phyloP scores from a whole-genome alignment of 129 eudicot genomes.

The Centaurea solstitialis region DNA sequence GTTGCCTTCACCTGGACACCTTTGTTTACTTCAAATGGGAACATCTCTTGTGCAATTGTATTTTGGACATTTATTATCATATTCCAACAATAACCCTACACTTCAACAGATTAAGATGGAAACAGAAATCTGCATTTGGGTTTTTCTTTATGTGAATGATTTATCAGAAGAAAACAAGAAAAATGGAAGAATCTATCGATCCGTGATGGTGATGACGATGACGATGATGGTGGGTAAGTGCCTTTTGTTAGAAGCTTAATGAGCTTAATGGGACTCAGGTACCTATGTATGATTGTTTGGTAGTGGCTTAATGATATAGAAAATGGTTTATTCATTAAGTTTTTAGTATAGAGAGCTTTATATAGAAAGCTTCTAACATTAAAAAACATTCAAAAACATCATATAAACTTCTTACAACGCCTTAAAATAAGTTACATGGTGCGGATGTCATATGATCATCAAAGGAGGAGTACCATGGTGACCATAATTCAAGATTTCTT shows the following conservation, averaged over 20 bases:
- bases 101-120: constrained; percentile 5
- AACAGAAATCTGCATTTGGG: neutral
- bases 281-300: too few species aligned
- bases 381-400: too few species aligned
- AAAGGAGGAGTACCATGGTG: too few species aligned
- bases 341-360: too few species aligned
- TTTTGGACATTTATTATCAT: constrained; percentile 4
- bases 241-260: too few species aligned
- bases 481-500: neutral
- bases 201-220: neutral
- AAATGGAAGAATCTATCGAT: constrained; percentile 14
- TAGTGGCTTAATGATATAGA: too few species aligned
- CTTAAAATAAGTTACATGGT: too few species aligned
- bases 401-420: too few species aligned
- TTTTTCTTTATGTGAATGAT: neutral
- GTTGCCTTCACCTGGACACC: constrained; percentile 23
- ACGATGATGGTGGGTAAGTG: neutral
- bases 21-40: constrained; percentile 17
- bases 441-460: too few species aligned
- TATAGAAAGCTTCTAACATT: too few species aligned
- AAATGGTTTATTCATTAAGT: too few species aligned
- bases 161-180: constrained; percentile 19
- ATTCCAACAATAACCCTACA: neutral
- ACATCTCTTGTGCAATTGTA: constrained; percentile 21
- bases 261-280: neutral